Conservation (phyloP, 805 yeast genomes). For the Tetrapisispora phaffii region DNA sequence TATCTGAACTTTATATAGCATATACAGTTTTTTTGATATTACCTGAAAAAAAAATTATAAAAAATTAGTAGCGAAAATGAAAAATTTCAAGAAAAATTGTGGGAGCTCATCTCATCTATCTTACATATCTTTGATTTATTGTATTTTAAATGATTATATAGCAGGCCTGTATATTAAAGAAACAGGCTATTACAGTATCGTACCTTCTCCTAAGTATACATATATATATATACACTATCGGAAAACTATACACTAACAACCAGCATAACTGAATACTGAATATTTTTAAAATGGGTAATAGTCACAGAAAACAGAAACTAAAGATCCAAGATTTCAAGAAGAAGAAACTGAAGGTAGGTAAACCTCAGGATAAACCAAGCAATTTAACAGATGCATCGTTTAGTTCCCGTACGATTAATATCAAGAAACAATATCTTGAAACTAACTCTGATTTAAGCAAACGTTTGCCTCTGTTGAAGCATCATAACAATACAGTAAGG, state of each 20-base stretch:
- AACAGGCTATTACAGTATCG: too few relatives aligned
- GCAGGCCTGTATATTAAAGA: too few relatives aligned
- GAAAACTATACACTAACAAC: background rate
- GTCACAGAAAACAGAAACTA: slow-evolving; percentile 29
- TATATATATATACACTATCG: background rate
- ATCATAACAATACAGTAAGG: slow-evolving; percentile 60
- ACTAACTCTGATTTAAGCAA: slow-evolving; percentile 42
- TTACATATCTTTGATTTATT: too few relatives aligned
- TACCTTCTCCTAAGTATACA: background rate
- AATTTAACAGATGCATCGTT: slow-evolving; percentile 84
- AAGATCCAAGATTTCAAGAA: slow-evolving; percentile 42
- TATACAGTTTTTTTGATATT: too few relatives aligned
- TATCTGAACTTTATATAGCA: background rate
- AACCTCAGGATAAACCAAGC: slow-evolving; percentile 56
- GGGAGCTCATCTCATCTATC: slow-evolving; percentile 15
- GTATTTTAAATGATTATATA: too few relatives aligned
- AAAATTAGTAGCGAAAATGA: background rate
- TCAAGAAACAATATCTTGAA: slow-evolving; percentile 25
- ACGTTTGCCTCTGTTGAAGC: slow-evolving; percentile 60
- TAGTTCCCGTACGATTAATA: slow-evolving; percentile 43
- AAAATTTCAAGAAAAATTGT: slow-evolving; percentile 2
- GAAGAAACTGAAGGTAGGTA: slow-evolving; percentile 81
- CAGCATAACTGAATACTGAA: too few relatives aligned
- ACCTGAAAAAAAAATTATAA: background rate
- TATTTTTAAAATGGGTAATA: slow-evolving; percentile 25